Evolutionary conservation across 495 filamentous ascomycete species (phyloP), one percentile per base, ranked within the genome.

Genomic region (Penicillium argentinense): DNA sequence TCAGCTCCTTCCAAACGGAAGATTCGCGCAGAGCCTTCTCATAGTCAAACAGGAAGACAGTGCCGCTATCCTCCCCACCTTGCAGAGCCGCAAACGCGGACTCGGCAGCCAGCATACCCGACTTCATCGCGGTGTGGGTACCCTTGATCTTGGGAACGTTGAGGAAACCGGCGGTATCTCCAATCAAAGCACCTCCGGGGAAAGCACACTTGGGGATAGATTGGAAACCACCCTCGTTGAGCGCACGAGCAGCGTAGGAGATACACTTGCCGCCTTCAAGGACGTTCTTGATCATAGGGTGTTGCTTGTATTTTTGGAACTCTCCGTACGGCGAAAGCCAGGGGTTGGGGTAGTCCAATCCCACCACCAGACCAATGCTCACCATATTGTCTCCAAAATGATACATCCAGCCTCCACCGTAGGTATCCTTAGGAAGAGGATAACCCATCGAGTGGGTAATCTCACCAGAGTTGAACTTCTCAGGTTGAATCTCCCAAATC

Each of bases 91-190:
- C 72, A 68, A 81, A 97, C 5, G 91, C 77, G 11, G 95, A 86
- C 64, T 97, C 89, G 9, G 93, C 93, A 9, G 95, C 95, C 14
- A 99, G 75, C 89, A 97, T 99, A 48, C 93, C 93, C 3, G 86
- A 91, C 60, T 88, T 89, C 92, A 99, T 97, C 21, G 93, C 88
- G 13, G 93, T 96, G 67, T 99, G 93, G 5, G 92, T 96, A 52
- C 93, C 93, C 69, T 99, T 99, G 66, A 99, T 88, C 71, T 99
- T 97, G 28, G 93, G 93, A 18, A 99, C 88, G 63, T 99, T 99
- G 61, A 99, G 74, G 63, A 99, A 97, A 9, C 93, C 93, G 26
- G 93, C 93, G 13, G 91, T 91, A 62, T 97, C 95, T 23, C 93
- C 93, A 47, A 99, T 96, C 28, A 99, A 72, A 21, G 95, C 95